Evolutionary conservation across 768 basidiomycete species (phyloP).

Genomic region (Mycena polygramma): DNA sequence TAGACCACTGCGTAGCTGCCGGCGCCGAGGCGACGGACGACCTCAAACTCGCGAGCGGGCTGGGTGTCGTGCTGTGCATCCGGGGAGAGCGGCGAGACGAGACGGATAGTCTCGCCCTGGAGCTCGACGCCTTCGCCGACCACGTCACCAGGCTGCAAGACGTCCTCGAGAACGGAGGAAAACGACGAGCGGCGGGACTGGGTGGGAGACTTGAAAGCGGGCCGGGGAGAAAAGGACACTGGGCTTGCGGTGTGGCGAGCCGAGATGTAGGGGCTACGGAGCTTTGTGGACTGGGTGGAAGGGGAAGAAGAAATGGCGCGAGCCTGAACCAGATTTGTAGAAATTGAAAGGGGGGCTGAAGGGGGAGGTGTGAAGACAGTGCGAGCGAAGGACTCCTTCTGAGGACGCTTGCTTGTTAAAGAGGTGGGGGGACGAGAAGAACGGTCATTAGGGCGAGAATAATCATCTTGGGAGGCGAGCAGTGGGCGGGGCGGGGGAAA

Average conservation of each 20-base stretch:
- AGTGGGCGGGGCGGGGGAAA: constrained; percentile 60
- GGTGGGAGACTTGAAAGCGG: constrained; percentile 43
- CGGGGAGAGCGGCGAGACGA: constrained; percentile 58
- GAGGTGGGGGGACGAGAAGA: constrained; percentile 37
- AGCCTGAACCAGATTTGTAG: constrained; percentile 42
- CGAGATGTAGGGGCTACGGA: constrained; percentile 56
- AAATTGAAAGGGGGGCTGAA: constrained; percentile 43
- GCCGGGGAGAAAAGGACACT: constrained; percentile 46
- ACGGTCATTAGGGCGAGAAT: constrained; percentile 59
- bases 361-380: constrained; percentile 42
- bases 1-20: constrained; percentile 97
- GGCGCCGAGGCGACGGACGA: constrained; percentile 87
- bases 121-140: constrained; percentile 77
- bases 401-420: constrained; percentile 53
- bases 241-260: constrained; percentile 49
- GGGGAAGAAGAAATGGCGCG: constrained; percentile 31
- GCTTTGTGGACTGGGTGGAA: constrained; percentile 50
- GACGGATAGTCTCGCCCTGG: constrained; percentile 74
- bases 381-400: constrained; percentile 52
- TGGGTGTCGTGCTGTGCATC: constrained; percentile 49
- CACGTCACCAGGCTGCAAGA: constrained; percentile 79
- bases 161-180: constrained; percentile 66
- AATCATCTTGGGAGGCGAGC: constrained; percentile 55
- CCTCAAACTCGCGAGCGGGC: constrained; percentile 81
- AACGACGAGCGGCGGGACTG: constrained; percentile 51